A percentile compares a stretch with the other conserved stretches of the same genome.
These are phyloP conservation scores for Hyphopichia fennica DNA, from an alignment of 1,139 yeast genomes.

Conservation along the genomic window DNA sequence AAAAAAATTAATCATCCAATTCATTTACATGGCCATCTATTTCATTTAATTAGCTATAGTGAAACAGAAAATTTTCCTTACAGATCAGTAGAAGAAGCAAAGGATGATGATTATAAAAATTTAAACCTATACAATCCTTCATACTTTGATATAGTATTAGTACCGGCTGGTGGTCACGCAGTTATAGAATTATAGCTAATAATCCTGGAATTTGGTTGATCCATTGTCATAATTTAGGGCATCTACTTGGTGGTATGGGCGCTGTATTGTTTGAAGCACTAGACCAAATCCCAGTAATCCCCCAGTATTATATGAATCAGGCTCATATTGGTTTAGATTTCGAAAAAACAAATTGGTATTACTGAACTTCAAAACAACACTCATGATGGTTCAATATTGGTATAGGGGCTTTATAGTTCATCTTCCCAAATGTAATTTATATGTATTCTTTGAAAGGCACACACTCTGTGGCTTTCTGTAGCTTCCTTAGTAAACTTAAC, in stretches of 20 bases:
- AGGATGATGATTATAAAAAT: constrained; percentile 12
- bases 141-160: constrained; percentile 24
- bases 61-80: constrained; percentile 20
- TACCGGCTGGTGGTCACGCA: constrained; percentile 28
- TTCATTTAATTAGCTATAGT: constrained; percentile 26
- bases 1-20: constrained; percentile 30
- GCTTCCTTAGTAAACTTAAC: no score
- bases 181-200: constrained; percentile 21
- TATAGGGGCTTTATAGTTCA: neutral
- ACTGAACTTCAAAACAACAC: constrained; percentile 5
- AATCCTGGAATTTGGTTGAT: constrained; percentile 22
- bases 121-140: constrained; percentile 21
- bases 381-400: constrained; percentile 3
- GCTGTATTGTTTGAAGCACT: constrained; percentile 28
- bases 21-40: constrained; percentile 37
- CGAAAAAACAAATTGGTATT: neutral
- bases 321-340: constrained; percentile 4
- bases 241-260: constrained; percentile 37
- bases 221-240: constrained; percentile 40
- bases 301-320: constrained; percentile 3
- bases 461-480: no score
- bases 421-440: no score
- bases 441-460: no score
- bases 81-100: constrained; percentile 22
- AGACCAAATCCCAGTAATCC: constrained; percentile 15